Evolutionary conservation across 2,329 filamentous ascomycete genomes (phyloP).

Genomic region (Alternaria sp.): DNA sequence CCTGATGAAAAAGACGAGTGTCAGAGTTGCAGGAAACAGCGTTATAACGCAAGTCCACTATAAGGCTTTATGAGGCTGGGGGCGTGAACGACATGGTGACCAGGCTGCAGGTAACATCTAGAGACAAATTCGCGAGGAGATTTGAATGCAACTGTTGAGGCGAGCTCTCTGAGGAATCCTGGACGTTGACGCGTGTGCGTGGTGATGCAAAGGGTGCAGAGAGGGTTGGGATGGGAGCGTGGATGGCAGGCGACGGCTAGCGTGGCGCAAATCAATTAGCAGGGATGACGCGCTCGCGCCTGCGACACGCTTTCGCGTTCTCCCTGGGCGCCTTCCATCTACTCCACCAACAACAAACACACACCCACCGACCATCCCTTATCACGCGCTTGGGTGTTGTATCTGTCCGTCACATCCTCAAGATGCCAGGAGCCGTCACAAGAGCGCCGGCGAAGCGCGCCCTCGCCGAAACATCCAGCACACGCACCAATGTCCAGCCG

Average conservation of each 20-base stretch:
- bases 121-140: background rate
- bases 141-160: background rate
- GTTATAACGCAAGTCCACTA: background rate
- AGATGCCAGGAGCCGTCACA: constrained; percentile 43
- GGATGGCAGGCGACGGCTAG: constrained; percentile 8
- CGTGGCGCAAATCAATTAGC: constrained; percentile 27
- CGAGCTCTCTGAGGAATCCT: background rate
- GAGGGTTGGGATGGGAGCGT: background rate
- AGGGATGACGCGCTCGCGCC: constrained; percentile 42
- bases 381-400: background rate
- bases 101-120: background rate
- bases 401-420: constrained; percentile 4
- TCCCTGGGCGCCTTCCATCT: constrained; percentile 26
- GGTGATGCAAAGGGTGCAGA: background rate
- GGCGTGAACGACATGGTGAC: background rate
- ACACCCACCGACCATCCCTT: background rate
- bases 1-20: background rate
- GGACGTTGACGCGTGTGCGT: background rate
- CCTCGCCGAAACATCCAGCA: constrained; percentile 54
- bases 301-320: constrained; percentile 32
- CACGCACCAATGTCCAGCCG: constrained; percentile 53
- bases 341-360: constrained; percentile 24
- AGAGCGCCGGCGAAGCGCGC: constrained; percentile 54
- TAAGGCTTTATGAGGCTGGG: too few species aligned
- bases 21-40: background rate